A percentile compares a stretch with the other conserved stretches of the same genome.
These are phyloP conservation scores for Apiotrichum montevideense DNA, from an alignment of 1,284 basidiomycete species.

Conservation along the genomic window DNA sequence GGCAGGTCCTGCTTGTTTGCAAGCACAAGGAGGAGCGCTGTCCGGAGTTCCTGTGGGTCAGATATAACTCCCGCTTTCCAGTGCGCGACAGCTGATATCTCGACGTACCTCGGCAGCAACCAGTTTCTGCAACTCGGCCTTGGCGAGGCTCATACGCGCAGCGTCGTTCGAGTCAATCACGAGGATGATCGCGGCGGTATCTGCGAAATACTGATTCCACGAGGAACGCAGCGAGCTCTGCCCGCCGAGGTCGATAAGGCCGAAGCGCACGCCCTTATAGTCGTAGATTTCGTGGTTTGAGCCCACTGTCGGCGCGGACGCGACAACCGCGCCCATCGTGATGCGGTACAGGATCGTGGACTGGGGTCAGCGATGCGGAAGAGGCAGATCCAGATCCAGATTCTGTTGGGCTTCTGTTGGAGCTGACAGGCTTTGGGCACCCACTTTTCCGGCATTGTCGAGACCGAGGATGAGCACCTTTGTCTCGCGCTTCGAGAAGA, in stretches of 20 bases:
- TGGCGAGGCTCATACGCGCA: conserved; percentile 47
- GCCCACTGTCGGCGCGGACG: conserved; percentile 51
- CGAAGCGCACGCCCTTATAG: conserved; percentile 51
- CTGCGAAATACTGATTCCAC: conserved; percentile 49
- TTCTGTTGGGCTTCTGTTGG: too few relatives aligned
- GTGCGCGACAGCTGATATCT: background rate
- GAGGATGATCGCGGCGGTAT: conserved; percentile 49
- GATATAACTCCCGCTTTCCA: too few relatives aligned
- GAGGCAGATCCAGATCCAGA: too few relatives aligned
- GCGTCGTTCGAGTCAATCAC: conserved; percentile 52
- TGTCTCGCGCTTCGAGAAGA: conserved; percentile 50
- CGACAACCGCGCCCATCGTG: conserved; percentile 51
- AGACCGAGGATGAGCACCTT: conserved; percentile 50
- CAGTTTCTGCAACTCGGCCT: conserved; percentile 48
- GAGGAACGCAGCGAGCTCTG: conserved; percentile 47
- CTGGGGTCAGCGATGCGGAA: conserved; percentile 11
- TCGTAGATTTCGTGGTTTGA: conserved; percentile 49
- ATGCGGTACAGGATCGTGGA: conserved; percentile 52
- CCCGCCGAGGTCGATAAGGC: conserved; percentile 50
- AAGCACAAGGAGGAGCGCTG: conserved; percentile 49
- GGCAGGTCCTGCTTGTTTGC: conserved; percentile 54
- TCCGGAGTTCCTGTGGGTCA: conserved; percentile 35
- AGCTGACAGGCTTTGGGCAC: too few relatives aligned
- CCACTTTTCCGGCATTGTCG: conserved; percentile 51
- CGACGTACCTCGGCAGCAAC: conserved; percentile 39